Evolutionary conservation across 108 stramenopile genomes (phyloP).

Genomic region (Pseudonitzschia multistriata): DNA sequence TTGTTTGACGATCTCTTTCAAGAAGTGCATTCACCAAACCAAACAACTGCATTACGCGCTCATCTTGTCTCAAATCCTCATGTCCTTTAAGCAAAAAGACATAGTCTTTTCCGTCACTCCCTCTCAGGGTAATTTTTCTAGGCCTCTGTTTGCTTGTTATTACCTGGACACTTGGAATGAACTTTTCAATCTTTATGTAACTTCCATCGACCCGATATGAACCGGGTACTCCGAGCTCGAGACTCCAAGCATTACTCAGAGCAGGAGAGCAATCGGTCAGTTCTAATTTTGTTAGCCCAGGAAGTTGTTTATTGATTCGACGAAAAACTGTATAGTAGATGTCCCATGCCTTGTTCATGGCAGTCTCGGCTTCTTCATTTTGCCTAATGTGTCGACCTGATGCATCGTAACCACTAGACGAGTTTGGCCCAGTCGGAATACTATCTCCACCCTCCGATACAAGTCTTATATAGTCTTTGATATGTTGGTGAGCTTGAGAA

Average conservation of each 20-base stretch:
- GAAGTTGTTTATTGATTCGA: constrained; percentile 92
- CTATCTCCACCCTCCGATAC: constrained; percentile 52
- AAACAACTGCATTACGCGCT: constrained; percentile 99
- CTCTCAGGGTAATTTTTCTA: constrained; percentile 91
- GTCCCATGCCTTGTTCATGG: constrained; percentile 95
- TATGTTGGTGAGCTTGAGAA: constrained; percentile 66
- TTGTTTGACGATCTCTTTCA: constrained; percentile 89
- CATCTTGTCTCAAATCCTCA: constrained; percentile 99
- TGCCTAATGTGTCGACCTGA: constrained; percentile 44
- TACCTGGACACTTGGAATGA: constrained; percentile 82
- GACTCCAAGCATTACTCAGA: constrained; percentile 72
- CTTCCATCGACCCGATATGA: constrained; percentile 92
- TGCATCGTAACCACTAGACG: constrained; percentile 33
- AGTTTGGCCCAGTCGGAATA: constrained; percentile 57
- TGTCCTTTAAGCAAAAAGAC: constrained; percentile 99
- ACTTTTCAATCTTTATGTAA: constrained; percentile 90
- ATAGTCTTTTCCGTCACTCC: constrained; percentile 96
- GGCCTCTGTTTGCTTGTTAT: constrained; percentile 99
- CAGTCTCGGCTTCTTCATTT: constrained; percentile 82
- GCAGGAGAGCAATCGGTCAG: constrained; percentile 89
- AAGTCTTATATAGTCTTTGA: constrained; percentile 62
- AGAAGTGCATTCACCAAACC: constrained; percentile 98
- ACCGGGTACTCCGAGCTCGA: constrained; percentile 96
- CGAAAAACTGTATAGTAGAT: constrained; percentile 95
- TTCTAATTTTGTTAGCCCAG: constrained; percentile 82